Evolutionary conservation across 2,329 filamentous ascomycete species (phyloP).

Genomic region (Verticillium klebahnii): DNA sequence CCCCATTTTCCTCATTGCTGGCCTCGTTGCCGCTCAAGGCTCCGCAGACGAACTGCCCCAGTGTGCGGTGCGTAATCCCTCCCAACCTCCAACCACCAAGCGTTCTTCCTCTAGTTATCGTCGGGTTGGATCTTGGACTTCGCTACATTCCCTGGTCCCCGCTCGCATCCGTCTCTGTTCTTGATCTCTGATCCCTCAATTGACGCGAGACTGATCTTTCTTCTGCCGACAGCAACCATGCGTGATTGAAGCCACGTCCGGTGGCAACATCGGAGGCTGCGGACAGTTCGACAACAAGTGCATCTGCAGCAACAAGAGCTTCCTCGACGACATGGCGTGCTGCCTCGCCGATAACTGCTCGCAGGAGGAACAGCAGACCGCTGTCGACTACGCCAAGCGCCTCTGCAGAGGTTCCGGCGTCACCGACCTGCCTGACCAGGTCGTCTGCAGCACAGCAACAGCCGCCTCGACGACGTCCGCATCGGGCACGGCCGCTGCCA

Average conservation of each 20-base stretch:
- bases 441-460: constrained; percentile 25
- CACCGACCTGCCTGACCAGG: constrained; percentile 25
- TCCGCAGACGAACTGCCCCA: constrained; percentile 22
- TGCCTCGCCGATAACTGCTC: constrained; percentile 32
- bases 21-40: constrained; percentile 27
- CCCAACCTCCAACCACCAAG: neutral
- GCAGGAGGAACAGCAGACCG: constrained; percentile 22
- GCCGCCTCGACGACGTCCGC: constrained; percentile 1
- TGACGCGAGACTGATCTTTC: constrained; percentile 15
- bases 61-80: constrained; percentile 30
- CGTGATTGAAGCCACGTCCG: constrained; percentile 26
- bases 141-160: neutral
- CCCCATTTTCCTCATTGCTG: constrained; percentile 22
- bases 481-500: neutral
- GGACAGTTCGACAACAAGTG: constrained; percentile 31
- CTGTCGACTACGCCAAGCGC: constrained; percentile 30
- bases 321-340: constrained; percentile 36
- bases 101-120: neutral
- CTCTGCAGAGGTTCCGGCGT: constrained; percentile 33
- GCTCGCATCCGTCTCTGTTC: constrained; percentile 1
- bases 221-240: constrained; percentile 18
- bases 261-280: constrained; percentile 31
- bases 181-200: neutral
- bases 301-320: constrained; percentile 34
- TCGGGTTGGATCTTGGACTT: neutral